A percentile compares a stretch with the other conserved stretches of the same genome.
Evolutionary conservation across 2,329 filamentous ascomycete species (phyloP).

Genomic region (Fusarium torreyae): DNA sequence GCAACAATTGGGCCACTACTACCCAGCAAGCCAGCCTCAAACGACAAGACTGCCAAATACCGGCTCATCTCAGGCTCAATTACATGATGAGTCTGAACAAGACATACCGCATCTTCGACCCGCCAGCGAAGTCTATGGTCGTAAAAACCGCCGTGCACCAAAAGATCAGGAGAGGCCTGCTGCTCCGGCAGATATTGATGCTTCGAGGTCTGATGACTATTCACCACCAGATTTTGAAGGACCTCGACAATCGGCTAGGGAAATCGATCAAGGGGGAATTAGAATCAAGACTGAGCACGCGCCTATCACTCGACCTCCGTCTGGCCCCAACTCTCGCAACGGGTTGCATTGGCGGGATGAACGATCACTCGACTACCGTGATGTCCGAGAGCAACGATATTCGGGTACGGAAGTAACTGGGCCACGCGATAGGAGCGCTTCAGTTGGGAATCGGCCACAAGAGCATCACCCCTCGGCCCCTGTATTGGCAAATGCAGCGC

Average conservation of each 20-base stretch:
- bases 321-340: slow-evolving; percentile 2
- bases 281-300: slow-evolving; percentile 7
- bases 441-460: slow-evolving; percentile 36
- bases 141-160: slow-evolving; percentile 29
- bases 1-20: slow-evolving; percentile 2
- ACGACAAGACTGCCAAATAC: background rate
- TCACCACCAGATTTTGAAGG: slow-evolving; percentile 8
- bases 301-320: background rate
- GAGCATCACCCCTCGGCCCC: background rate
- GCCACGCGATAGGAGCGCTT: slow-evolving; percentile 37
- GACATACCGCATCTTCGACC: slow-evolving; percentile 47
- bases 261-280: background rate
- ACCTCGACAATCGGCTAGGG: background rate
- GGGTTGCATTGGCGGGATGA: slow-evolving; percentile 21
- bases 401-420: slow-evolving; percentile 3
- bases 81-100: slow-evolving; percentile 9
- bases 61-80: background rate
- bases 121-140: slow-evolving; percentile 52
- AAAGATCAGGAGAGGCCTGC: slow-evolving; percentile 6
- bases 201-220: slow-evolving; percentile 9
- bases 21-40: slow-evolving; percentile 1
- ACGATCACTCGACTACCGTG: slow-evolving; percentile 31
- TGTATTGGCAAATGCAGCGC: background rate
- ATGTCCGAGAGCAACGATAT: slow-evolving; percentile 37
- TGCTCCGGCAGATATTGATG: background rate